Conservation (phyloP, 371 early-diverging fungal genomes). For the Rhizopus arrhizus region DNA sequence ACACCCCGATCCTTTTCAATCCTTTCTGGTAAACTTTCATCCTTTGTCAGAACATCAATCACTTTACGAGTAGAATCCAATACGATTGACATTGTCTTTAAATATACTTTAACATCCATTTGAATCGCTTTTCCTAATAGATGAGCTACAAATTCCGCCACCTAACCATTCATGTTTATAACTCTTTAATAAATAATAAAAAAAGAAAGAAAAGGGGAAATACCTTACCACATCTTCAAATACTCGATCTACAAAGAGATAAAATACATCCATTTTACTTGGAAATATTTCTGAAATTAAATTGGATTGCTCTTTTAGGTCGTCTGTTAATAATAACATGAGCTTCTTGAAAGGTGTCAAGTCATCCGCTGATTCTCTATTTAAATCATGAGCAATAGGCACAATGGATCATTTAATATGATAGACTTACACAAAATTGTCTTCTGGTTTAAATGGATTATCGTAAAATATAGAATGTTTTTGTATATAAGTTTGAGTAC, state of each 20-base stretch:
- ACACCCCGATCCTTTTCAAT: constrained; percentile 44
- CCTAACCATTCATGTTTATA: constrained; percentile 19
- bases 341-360: constrained; percentile 45
- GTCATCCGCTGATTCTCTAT: constrained; percentile 34
- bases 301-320: constrained; percentile 63
- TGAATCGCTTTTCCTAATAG: constrained; percentile 43
- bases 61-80: constrained; percentile 28
- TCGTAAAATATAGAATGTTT: constrained; percentile 88
- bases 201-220: background rate
- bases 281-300: constrained; percentile 72
- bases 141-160: constrained; percentile 50
- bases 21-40: constrained; percentile 25
- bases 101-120: constrained; percentile 36
- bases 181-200: background rate
- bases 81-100: constrained; percentile 38
- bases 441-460: constrained; percentile 64
- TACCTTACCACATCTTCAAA: constrained; percentile 67
- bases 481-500: constrained; percentile 81
- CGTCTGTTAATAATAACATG: constrained; percentile 53
- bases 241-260: constrained; percentile 63
- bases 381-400: background rate
- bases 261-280: constrained; percentile 61
- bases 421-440: constrained; percentile 54
- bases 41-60: constrained; percentile 56
- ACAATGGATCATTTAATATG: background rate